Base-by-base conservation (phyloP, 139 green algal species). In the Coccomyxa sp. region DNA sequence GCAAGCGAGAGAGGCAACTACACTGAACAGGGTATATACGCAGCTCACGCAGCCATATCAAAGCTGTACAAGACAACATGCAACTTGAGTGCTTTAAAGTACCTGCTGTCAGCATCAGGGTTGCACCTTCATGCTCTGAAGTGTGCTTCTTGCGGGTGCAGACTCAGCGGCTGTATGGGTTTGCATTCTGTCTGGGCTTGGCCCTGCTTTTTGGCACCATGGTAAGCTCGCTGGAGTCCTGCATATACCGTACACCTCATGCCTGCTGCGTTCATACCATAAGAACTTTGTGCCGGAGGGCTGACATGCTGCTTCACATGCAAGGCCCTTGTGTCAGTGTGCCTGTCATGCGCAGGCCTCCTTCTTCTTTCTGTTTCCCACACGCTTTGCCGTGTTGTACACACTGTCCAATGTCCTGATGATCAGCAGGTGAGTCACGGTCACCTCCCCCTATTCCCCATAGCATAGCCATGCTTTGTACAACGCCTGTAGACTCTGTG, bases 1-100 rank as follows among this genome's bases (percentile, higher is more conserved):
- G 50, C 87, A 92, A 71, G 36, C 91, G n/a, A 79, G 92, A 76
- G 85, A 90, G 70, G 88, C 85, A 29, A 90, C 83, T 2, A 92
- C 88, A 44, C 64, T 92, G 10, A 83, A 77, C 31, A 82, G 74
- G 58, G 85, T 72, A 35, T 84, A 90, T 68, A 76, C 82, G n/a
- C 22, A 41, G n/a, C 0, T 69, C 8, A 68, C 50, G 34, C 22
- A 8, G 37, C n/a, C n/a, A 54, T 8, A 33, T 9, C 39, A 54
- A 40, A 14, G 34, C 16, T 18, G 3, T 34, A 41, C 14, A 3
- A 18, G 22, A 12, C 70, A 39, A 44, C 14, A 36, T 74, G 70
- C 24, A 34, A 27, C 8, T 74, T 74, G 33, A 16, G 2, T n/a
- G 40, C 39, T 34, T 33, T 73, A 27, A 24, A n/a, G 69, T n/a